These are phyloP conservation scores for Podospora sp. DNA, from an alignment of 495 filamentous ascomycete genomes.

Conservation along the genomic window DNA sequence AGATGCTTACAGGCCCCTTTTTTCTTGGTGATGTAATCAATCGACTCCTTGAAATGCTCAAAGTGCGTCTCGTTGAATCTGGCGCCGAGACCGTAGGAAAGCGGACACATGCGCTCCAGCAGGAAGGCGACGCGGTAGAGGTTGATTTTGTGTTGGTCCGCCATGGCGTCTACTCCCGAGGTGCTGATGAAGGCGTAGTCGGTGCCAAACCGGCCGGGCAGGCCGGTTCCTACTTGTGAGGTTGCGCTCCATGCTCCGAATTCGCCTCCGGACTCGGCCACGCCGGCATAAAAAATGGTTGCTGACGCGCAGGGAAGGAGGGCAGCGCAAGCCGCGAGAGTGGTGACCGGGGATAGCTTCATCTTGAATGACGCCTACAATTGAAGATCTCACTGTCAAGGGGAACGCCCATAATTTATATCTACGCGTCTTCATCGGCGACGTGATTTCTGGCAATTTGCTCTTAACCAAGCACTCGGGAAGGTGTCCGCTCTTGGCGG, in stretches of 20 bases:
- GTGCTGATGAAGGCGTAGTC: constrained; percentile 56
- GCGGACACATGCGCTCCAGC: constrained; percentile 57
- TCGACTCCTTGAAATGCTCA: constrained; percentile 49
- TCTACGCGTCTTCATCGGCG: too few species aligned
- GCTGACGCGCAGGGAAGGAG: constrained; percentile 41
- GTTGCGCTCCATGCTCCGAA: constrained; percentile 53
- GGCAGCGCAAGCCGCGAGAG: constrained; percentile 33
- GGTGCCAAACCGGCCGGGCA: constrained; percentile 53
- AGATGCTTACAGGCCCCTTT: constrained; percentile 44
- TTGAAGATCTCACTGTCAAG: not conserved
- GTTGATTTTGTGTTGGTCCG: constrained; percentile 53
- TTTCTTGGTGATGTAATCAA: constrained; percentile 55
- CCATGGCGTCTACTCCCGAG: constrained; percentile 48
- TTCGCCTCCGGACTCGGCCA: constrained; percentile 56
- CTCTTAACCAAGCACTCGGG: not conserved
- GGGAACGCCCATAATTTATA: not conserved
- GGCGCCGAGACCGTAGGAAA: constrained; percentile 49
- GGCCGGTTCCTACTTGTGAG: constrained; percentile 44
- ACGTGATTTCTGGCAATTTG: not conserved
- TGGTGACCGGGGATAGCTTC: constrained; percentile 28
- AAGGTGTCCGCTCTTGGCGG: not conserved
- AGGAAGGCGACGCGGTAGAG: constrained; percentile 57
- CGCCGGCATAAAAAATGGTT: constrained; percentile 57
- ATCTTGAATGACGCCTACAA: constrained; percentile 23
- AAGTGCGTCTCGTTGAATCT: constrained; percentile 59